These are phyloP conservation scores for Aspergillus flavus DNA, from an alignment of 2,329 filamentous ascomycete species.

Conservation along the genomic window DNA sequence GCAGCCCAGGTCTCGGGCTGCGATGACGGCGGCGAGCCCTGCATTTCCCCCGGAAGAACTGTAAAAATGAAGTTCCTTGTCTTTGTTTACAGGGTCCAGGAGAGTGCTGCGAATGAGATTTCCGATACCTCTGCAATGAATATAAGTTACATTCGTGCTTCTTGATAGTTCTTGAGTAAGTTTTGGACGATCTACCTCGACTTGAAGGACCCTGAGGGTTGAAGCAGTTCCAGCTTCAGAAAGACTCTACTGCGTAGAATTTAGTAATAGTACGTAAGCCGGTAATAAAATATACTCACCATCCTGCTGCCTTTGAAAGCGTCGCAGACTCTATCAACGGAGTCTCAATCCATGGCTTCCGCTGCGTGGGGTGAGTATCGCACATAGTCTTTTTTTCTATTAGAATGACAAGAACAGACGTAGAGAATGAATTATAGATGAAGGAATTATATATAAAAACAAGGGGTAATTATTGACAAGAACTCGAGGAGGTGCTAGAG, in stretches of 20 bases:
- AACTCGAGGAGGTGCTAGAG: background rate
- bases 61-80: conserved; percentile 66
- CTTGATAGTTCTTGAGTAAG: background rate
- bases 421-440: background rate
- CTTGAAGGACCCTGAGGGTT: conserved; percentile 82
- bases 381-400: background rate
- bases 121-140: conserved; percentile 35
- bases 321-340: conserved; percentile 41
- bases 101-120: conserved; percentile 37
- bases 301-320: conserved; percentile 42
- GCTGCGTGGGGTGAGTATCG: background rate
- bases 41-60: conserved; percentile 79
- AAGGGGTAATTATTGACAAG: background rate
- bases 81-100: conserved; percentile 24
- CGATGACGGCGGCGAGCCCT: conserved; percentile 74
- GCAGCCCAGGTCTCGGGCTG: conserved; percentile 64
- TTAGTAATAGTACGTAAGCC: background rate
- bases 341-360: conserved; percentile 43
- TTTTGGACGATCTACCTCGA: conserved; percentile 51
- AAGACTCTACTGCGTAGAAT: conserved; percentile 63
- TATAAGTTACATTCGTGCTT: background rate
- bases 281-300: conserved; percentile 26
- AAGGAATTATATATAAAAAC: background rate
- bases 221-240: conserved; percentile 79
- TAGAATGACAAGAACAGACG: background rate